phyloP scores from a whole-genome alignment of 2,329 filamentous ascomycete genomes.

The Monilinia aucupariae region DNA sequence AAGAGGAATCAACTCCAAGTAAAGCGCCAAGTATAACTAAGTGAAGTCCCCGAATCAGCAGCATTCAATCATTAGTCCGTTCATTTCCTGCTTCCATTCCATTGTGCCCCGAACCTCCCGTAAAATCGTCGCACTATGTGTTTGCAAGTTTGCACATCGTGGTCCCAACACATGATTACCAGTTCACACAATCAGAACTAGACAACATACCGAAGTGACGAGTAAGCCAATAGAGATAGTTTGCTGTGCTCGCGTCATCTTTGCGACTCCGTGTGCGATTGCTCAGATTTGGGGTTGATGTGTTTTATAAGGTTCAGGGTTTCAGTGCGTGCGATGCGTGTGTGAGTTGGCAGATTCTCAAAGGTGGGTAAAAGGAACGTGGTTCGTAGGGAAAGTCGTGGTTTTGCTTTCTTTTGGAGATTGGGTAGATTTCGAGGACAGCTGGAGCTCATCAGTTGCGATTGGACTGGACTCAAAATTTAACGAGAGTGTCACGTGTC shows the following conservation, averaged over 20 bases:
- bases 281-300: constrained; percentile 14
- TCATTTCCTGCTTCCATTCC: constrained; percentile 5
- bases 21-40: constrained; percentile 84
- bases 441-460: constrained; percentile 6
- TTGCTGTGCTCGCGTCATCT: constrained; percentile 91
- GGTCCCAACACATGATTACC: constrained; percentile 13
- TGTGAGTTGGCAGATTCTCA: constrained; percentile 17
- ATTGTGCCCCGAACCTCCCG: constrained; percentile 17
- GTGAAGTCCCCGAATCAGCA: constrained; percentile 8
- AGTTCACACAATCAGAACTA: neutral
- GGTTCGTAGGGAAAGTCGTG: constrained; percentile 28
- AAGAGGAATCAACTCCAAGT: constrained; percentile 76
- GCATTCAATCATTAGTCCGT: constrained; percentile 3
- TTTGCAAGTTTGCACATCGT: constrained; percentile 15
- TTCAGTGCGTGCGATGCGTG: constrained; percentile 13
- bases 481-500: neutral
- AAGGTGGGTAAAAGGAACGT: constrained; percentile 31
- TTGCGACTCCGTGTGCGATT: constrained; percentile 35
- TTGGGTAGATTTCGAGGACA: constrained; percentile 22
- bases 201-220: constrained; percentile 67
- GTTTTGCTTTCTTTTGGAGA: neutral
- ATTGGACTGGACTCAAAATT: constrained; percentile 2
- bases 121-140: constrained; percentile 8
- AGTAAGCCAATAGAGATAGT: constrained; percentile 83
- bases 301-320: constrained; percentile 13